Evolutionary conservation across 2,329 filamentous ascomycete species (phyloP), one percentile per base, ranked within the genome.

Genomic region (Phyllosticta ampelicida): DNA sequence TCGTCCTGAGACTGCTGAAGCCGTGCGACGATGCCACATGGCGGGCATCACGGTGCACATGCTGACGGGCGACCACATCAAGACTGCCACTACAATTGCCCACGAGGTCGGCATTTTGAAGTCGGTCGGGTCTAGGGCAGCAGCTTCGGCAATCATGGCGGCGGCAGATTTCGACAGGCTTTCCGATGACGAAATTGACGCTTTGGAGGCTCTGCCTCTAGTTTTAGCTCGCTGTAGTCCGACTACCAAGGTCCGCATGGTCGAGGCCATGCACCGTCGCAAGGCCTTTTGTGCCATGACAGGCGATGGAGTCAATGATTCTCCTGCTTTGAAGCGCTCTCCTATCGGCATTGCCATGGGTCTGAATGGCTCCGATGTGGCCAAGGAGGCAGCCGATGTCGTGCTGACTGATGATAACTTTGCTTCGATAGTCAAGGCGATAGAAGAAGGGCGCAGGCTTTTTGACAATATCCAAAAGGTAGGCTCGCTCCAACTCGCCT

Each of bases 1-100:
- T 58, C 87, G 90, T 1, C 82, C 84, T 1, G 90, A 95, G 73
- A 90, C 90, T 0, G 87, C 85, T 20, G 80, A 68, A 36, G 74
- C 75, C 16, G 75, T 78, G 53, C 68, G 68, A 23, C 70, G 74
- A 58, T 77, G 75, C 36, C 74, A 76, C 59, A 65, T 70, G 48
- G 75, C 75, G 49, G 75, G 75, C n/a, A 77, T 78, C 51, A 74
- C 71, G 0, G 75, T 78, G 1, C 75, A 77, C 62, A 78, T 78
- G 75, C 68, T 77, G 26, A 78, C 75, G 48, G 75, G 75, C 50
- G 75, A 78, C 48, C 74, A 77, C 60, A 70, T 72, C 26, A 74
- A 72, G 56, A 77, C 75, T 6, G 75, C 75, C 1, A 71, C 66
- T 23, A 74, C 75, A 36, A 78, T 78, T 58, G 75, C 75, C n/a